Conservation (phyloP, 345 rosid species). For the Euphorbia tirucalli region DNA sequence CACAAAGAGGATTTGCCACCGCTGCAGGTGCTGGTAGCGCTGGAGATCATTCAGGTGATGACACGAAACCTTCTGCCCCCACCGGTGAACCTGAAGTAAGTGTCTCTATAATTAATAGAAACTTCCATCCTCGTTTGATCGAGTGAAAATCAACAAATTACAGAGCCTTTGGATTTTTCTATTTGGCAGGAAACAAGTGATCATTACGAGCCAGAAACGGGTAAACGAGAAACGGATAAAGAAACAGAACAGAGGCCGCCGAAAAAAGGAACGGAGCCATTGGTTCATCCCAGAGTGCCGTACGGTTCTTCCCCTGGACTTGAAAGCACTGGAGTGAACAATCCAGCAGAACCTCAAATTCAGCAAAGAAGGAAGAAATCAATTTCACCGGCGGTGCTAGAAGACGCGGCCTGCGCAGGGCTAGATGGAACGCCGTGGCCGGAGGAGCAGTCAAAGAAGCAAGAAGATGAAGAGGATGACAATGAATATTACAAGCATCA, state of each 20-base stretch:
- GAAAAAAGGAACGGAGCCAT: constrained; percentile 34
- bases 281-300: constrained; percentile 43
- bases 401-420: constrained; percentile 46
- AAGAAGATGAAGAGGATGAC: constrained; percentile 32
- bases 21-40: constrained; percentile 33
- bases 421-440: constrained; percentile 60
- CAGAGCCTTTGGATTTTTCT: neutral
- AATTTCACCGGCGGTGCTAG: neutral
- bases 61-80: constrained; percentile 41
- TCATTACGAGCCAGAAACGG: constrained; percentile 42
- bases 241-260: constrained; percentile 24
- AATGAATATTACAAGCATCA: constrained; percentile 46
- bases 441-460: constrained; percentile 15
- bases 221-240: constrained; percentile 20
- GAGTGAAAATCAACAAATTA: too few relatives aligned
- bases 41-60: constrained; percentile 39
- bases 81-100: constrained; percentile 46
- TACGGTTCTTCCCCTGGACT: constrained; percentile 40
- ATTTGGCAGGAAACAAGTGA: constrained; percentile 36
- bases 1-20: constrained; percentile 27
- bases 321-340: constrained; percentile 38
- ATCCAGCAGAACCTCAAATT: constrained; percentile 39
- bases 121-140: too few relatives aligned
- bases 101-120: neutral
- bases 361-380: constrained; percentile 48